phyloP scores from a whole-genome alignment of 177 flowering plant genomes.

The Vitis hybrid region DNA sequence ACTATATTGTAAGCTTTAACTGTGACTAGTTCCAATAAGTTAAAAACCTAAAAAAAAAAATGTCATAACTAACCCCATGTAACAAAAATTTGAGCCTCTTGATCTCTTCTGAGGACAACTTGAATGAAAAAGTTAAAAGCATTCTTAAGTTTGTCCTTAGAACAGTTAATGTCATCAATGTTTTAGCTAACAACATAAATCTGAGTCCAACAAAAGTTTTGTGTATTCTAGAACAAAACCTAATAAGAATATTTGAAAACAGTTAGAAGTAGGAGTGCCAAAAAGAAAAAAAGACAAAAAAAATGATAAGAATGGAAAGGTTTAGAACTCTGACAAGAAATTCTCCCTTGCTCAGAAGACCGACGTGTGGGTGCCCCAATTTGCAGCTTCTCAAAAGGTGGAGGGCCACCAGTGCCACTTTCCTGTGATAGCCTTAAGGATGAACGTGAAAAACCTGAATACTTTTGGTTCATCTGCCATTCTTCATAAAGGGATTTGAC shows the following conservation, averaged over 20 bases:
- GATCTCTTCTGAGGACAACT: too few species aligned
- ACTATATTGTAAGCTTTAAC: not conserved
- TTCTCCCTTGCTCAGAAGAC: conserved; percentile 26
- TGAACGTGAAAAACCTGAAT: conserved; percentile 67
- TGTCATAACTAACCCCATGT: not conserved
- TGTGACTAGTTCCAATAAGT: not conserved
- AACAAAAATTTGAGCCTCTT: too few species aligned
- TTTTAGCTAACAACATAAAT: not conserved
- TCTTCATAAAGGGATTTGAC: conserved; percentile 86
- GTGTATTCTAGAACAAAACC: not conserved
- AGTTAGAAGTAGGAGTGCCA: not conserved
- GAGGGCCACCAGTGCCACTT: conserved; percentile 64
- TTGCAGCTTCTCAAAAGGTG: conserved; percentile 84
- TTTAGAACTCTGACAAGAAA: conserved; percentile 19
- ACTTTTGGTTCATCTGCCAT: conserved; percentile 85
- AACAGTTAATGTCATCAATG: not conserved
- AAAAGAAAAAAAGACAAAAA: not conserved
- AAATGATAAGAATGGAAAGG: not conserved
- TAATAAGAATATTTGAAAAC: not conserved
- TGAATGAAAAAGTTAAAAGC: too few species aligned
- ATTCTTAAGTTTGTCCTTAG: not conserved
- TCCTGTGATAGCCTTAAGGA: conserved; percentile 40
- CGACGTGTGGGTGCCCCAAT: conserved; percentile 36
- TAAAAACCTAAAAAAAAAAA: not conserved
- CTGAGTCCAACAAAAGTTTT: not conserved